Evolutionary conservation across 164 flowering plant genomes (phyloP), one percentile per base, ranked within the genome.

Genomic region (Santalum album): DNA sequence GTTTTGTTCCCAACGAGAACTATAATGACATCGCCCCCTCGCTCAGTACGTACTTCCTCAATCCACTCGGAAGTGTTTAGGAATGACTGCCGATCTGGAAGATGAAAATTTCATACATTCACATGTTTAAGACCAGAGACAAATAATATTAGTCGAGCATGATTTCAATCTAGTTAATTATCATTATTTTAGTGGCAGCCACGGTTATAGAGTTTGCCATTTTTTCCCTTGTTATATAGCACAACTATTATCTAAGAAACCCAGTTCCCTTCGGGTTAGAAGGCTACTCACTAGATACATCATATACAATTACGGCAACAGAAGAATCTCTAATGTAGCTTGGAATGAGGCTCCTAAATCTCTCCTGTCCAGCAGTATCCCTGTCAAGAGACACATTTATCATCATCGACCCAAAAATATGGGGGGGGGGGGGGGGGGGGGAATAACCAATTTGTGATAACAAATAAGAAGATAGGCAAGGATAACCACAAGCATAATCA

Each of bases 331-430:
- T 78, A 20, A 89, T 89, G 71, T 89, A 89, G 73, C 96, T 88
- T 21, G 96, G 96, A 55, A 89, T 88, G 26, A 88, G 90, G 68
- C 94, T 88, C 68, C 96, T 75, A 65, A 88, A 87, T 63, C 96
- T 83, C 72, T 88, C 95, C 54, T 88, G 96, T 25, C 95, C 95
- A 21, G 96, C 96, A 21, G 96, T 89, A 64, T 88, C 96, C 96
- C 96, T 88, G 80, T 51, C 12, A 49, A 19, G 1, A 3, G 9
- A 29, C 34, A 29, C 34, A 29, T n/a, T n/a, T n/a, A n/a, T n/a
- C n/a, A n/a, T n/a, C n/a, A n/a, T n/a, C n/a, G n/a, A n/a, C n/a
- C n/a, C n/a, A n/a, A n/a, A n/a, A n/a, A n/a, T n/a, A n/a, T n/a
- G n/a, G n/a, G n/a, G n/a, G n/a, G n/a, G n/a, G n/a, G n/a, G n/a